phyloP scores from a whole-genome alignment of 2,329 filamentous ascomycete species.

The Claviceps sp. region DNA sequence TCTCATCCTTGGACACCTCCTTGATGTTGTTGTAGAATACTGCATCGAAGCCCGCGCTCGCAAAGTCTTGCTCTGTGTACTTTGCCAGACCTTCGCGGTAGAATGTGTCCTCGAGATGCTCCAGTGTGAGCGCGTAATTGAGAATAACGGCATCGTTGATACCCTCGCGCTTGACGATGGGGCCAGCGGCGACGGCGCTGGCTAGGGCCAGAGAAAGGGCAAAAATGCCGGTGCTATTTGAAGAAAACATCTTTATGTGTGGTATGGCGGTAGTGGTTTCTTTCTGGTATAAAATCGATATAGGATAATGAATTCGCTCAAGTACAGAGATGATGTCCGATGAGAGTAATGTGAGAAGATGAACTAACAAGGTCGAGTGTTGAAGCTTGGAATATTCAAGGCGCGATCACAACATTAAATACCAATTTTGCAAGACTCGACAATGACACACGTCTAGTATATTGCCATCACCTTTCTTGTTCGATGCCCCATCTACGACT shows the following conservation, averaged over 20 bases:
- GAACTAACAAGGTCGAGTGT: too few relatives aligned
- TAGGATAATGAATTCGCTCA: too few relatives aligned
- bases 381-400: too few relatives aligned
- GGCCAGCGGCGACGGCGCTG: constrained; percentile 7
- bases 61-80: constrained; percentile 40
- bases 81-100: constrained; percentile 46
- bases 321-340: too few relatives aligned
- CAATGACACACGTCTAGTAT: too few relatives aligned
- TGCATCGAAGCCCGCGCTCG: constrained; percentile 33
- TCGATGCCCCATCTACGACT: too few relatives aligned
- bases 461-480: too few relatives aligned
- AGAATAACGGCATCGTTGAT: constrained; percentile 22
- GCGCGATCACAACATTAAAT: too few relatives aligned
- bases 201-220: constrained; percentile 7
- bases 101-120: constrained; percentile 48
- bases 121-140: constrained; percentile 36
- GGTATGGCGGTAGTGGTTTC: background rate
- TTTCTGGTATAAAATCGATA: too few relatives aligned
- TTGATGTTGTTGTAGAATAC: constrained; percentile 45
- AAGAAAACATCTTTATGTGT: constrained; percentile 6
- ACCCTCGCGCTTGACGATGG: constrained; percentile 7
- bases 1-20: constrained; percentile 40
- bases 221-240: constrained; percentile 6
- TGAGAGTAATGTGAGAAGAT: too few relatives aligned
- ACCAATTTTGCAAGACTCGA: too few relatives aligned